Conservation (phyloP, 345 rosid species). For the Cardamine resedifolia region DNA sequence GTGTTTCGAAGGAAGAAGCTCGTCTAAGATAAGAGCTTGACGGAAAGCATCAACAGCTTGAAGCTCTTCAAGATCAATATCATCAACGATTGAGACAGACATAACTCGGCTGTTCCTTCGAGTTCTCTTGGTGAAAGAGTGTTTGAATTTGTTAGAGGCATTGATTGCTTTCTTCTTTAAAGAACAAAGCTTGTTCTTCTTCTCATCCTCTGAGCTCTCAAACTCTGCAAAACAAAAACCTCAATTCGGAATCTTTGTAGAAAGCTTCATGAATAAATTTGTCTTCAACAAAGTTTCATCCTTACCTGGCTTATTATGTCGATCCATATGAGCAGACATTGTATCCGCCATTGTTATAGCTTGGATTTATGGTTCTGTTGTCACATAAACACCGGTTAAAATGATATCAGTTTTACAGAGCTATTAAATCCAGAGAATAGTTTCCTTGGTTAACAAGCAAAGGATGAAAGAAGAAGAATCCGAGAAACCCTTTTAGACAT, state of each 20-base stretch:
- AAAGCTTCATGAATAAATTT: slow-evolving; percentile 1
- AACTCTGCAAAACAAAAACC: slow-evolving; percentile 23
- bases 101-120: slow-evolving; percentile 69
- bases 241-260: background rate
- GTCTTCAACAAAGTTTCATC: background rate
- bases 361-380: slow-evolving; percentile 22
- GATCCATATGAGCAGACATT: slow-evolving; percentile 48
- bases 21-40: slow-evolving; percentile 78
- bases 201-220: slow-evolving; percentile 66
- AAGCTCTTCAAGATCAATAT: slow-evolving; percentile 67
- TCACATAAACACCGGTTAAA: slow-evolving; percentile 11
- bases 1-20: slow-evolving; percentile 67
- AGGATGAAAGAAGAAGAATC: slow-evolving; percentile 1
- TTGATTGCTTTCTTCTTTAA: slow-evolving; percentile 76
- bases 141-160: slow-evolving; percentile 77
- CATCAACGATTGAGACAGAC: slow-evolving; percentile 62
- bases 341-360: slow-evolving; percentile 49
- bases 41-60: slow-evolving; percentile 90
- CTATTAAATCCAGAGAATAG: background rate
- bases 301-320: slow-evolving; percentile 45
- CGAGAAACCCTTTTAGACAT: slow-evolving; percentile 1
- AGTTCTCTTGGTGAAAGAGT: slow-evolving; percentile 63
- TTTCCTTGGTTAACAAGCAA: slow-evolving; percentile 34
- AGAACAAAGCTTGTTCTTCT: slow-evolving; percentile 66
- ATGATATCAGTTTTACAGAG: background rate